These are phyloP conservation scores for Gliomastix tumulicola DNA, from an alignment of 2,329 filamentous ascomycete genomes.

Conservation along the genomic window DNA sequence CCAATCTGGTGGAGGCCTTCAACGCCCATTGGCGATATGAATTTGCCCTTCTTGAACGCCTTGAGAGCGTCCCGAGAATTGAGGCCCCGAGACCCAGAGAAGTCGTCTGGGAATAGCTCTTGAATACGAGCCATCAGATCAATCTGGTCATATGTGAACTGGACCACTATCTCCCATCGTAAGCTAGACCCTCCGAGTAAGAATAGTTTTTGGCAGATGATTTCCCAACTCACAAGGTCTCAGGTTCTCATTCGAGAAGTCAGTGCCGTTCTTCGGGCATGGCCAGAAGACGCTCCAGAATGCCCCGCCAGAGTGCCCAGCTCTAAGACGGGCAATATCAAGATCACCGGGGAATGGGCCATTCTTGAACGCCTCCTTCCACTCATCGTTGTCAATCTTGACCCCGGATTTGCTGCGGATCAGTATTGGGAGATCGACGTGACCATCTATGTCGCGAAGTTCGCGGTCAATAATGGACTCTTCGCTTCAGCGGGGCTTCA, in stretches of 20 bases:
- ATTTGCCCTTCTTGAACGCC: conserved; percentile 52
- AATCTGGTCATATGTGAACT: conserved; percentile 66
- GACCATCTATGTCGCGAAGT: no score
- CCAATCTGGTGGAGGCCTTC: conserved; percentile 93
- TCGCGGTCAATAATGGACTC: background rate
- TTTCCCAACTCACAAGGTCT: background rate
- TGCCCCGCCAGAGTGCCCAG: conserved; percentile 71
- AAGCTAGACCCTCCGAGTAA: background rate
- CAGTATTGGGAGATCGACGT: conserved; percentile 78
- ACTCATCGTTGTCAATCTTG: conserved; percentile 68
- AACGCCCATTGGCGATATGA: conserved; percentile 74
- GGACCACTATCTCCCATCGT: conserved; percentile 40
- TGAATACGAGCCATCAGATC: conserved; percentile 64
- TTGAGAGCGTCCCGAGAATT: conserved; percentile 54
- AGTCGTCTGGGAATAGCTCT: conserved; percentile 57
- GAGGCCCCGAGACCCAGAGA: conserved; percentile 60
- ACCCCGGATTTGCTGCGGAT: conserved; percentile 64
- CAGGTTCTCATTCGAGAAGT: conserved; percentile 63
- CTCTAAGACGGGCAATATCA: conserved; percentile 67
- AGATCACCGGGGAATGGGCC: conserved; percentile 65
- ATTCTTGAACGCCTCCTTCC: conserved; percentile 66
- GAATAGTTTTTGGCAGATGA: background rate
- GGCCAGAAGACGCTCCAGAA: conserved; percentile 87
- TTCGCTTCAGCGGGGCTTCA: background rate
- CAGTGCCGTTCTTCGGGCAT: conserved; percentile 64